Evolutionary conservation across 208 protist species (phyloP).

Genomic region (Trypanosoma cruzi): DNA sequence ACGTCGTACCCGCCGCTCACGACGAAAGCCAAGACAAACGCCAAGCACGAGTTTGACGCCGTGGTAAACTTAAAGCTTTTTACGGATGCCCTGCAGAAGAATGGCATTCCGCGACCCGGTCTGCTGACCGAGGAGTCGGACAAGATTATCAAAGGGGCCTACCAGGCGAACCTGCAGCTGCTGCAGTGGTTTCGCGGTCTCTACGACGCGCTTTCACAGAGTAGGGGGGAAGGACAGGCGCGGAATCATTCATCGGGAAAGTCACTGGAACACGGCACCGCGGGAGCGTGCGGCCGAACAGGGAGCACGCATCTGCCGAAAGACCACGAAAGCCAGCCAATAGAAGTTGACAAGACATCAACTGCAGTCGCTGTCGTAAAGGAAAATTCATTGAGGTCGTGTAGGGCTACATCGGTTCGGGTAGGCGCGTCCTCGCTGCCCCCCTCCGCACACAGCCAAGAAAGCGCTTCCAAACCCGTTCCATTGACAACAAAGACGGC

Average conservation of each 20-base stretch:
- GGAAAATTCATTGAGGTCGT: too few relatives aligned
- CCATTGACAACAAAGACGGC: too few relatives aligned
- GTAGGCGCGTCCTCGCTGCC: too few relatives aligned
- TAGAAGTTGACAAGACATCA: too few relatives aligned
- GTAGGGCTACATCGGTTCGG: too few relatives aligned
- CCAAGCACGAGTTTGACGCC: slow-evolving; percentile 95
- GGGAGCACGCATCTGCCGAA: too few relatives aligned
- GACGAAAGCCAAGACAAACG: slow-evolving; percentile 88
- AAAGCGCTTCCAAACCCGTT: too few relatives aligned
- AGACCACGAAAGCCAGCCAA: too few relatives aligned
- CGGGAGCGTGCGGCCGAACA: too few relatives aligned
- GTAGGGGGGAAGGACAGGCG: not conserved
- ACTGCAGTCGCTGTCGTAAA: too few relatives aligned
- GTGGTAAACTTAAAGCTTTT: slow-evolving; percentile 97
- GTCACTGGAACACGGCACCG: too few relatives aligned
- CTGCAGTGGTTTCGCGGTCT: slow-evolving; percentile 96
- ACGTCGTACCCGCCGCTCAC: slow-evolving; percentile 75
- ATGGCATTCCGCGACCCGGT: slow-evolving; percentile 77
- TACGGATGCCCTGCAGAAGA: slow-evolving; percentile 90
- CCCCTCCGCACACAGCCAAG: too few relatives aligned
- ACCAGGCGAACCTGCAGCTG: slow-evolving; percentile 97
- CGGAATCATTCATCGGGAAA: not conserved
- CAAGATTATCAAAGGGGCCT: slow-evolving; percentile 94
- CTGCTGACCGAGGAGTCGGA: slow-evolving; percentile 81
- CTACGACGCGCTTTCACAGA: slow-evolving; percentile 36